Base-by-base conservation (phyloP, 441 rosid species). In the Pelargonium cotyledonis region DNA sequence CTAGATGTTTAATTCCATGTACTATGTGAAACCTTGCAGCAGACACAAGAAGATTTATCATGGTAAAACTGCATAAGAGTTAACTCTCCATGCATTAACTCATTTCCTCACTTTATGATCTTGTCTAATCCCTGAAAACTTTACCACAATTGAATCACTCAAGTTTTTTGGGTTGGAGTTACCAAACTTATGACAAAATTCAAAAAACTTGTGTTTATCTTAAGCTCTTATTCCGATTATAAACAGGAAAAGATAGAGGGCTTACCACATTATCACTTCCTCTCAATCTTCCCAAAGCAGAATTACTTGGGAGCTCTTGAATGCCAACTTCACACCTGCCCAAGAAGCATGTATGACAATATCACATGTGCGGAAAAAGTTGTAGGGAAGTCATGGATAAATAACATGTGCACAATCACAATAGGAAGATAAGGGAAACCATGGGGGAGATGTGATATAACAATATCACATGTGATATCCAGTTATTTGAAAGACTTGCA, bases 211-310 rank as follows among this genome's bases (percentile, higher is more conserved):
- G 57, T 14, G 1, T 49, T 49, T 53, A 15, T 14, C 60, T 15
- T 15, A 53, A 15, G 53, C n/a, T 46, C 53, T 46, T 46, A 46
- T 1, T 2, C 60, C 60, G 21, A n/a, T n/a, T 15, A 53, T 18
- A 16, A 15, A 18, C 18, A 53, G 60, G 9, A 49, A 57, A 66
- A 15, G 16, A 67, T 53, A 53, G 60, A 53, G 60, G 60, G 55
- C 84, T 78, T 82, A 91, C 98, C 83, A 89, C 88, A 46, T 93
- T 93, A 77, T 93, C 98, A 70, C 97, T 88, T 81, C 99, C 99
- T 77, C 87, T 83, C 83, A 91, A 71, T 76, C 99, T 83, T 74
- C 99, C 99, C 81, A 94, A 69, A 63, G 99, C 79, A 3, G 96
- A 91, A 70, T 83, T 84, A 80, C 77, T 87, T 1, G 96, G 76